Conservation (phyloP, 2,329 filamentous ascomycete genomes). For the Metarhizium sp. region DNA sequence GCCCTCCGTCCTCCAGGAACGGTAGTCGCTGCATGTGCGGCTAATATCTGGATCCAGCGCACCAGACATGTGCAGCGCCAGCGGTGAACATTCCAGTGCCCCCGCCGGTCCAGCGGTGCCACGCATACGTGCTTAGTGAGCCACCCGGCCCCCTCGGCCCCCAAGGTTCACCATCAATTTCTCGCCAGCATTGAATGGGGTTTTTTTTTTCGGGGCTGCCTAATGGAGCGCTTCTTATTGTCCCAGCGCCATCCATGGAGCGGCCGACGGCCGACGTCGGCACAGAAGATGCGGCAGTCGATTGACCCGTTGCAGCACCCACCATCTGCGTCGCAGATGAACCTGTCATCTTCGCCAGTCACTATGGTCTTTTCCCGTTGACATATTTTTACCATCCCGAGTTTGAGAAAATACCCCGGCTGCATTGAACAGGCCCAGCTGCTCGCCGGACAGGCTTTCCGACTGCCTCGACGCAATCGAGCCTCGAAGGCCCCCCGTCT, state of each 20-base stretch:
- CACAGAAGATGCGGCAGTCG: not conserved
- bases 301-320: too few relatives aligned
- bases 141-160: too few relatives aligned
- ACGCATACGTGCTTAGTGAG: too few relatives aligned
- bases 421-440: not conserved
- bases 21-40: too few relatives aligned
- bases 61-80: too few relatives aligned
- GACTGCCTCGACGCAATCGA: constrained; percentile 1
- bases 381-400: not conserved
- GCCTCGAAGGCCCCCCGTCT: not conserved
- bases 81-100: too few relatives aligned
- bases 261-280: constrained; percentile 5
- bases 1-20: too few relatives aligned
- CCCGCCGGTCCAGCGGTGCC: too few relatives aligned
- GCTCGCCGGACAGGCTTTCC: not conserved
- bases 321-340: not conserved
- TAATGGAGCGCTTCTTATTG: not conserved
- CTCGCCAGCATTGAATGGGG: too few relatives aligned
- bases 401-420: not conserved
- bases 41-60: too few relatives aligned
- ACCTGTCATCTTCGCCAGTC: too few relatives aligned
- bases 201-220: not conserved
- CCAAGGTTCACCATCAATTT: too few relatives aligned
- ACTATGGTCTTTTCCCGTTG: not conserved
- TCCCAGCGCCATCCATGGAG: not conserved